These are phyloP conservation scores for Phytophthora citricola DNA, from an alignment of 352 stramenopile genomes.

Conservation along the genomic window DNA sequence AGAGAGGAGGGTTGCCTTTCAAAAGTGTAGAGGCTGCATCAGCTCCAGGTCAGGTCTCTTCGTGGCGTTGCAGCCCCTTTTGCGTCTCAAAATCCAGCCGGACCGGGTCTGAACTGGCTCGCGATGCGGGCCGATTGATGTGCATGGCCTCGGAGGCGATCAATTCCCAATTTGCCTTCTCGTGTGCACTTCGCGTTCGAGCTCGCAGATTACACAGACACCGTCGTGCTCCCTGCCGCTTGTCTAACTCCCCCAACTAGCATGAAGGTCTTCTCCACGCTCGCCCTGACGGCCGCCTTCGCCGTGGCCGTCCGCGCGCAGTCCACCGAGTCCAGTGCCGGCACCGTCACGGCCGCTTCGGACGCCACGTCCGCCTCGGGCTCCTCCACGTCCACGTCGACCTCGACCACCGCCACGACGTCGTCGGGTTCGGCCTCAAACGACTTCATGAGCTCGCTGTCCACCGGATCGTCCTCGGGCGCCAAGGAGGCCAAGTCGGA, in stretches of 20 bases:
- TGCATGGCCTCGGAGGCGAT: constrained; percentile 1
- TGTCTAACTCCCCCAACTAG: not conserved
- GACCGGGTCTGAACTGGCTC: constrained; percentile 28
- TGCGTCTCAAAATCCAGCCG: constrained; percentile 31
- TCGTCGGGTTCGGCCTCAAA: constrained; percentile 35
- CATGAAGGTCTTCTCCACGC: constrained; percentile 46
- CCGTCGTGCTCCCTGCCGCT: not conserved
- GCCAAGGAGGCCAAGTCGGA: constrained; percentile 27
- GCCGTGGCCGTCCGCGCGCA: constrained; percentile 20
- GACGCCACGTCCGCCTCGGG: constrained; percentile 19
- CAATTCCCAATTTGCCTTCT: constrained; percentile 52
- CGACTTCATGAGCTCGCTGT: constrained; percentile 51
- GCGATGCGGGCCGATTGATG: constrained; percentile 19
- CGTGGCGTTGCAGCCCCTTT: constrained; percentile 15
- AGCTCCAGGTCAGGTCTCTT: constrained; percentile 10
- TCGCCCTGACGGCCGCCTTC: constrained; percentile 33
- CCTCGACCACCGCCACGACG: constrained; percentile 21
- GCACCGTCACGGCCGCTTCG: constrained; percentile 37
- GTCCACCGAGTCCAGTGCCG: constrained; percentile 36
- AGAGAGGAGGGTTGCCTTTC: constrained; percentile 16
- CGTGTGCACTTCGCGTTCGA: constrained; percentile 29
- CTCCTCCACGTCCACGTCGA: constrained; percentile 24
- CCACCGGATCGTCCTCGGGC: constrained; percentile 22
- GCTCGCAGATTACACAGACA: constrained; percentile 40
- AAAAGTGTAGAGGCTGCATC: constrained; percentile 7